Percentiles rank a stretch among this genome's conserved stretches.
These are phyloP conservation scores for Aspergillus viridinutans DNA, from an alignment of 2,329 filamentous ascomycete genomes.

Conservation along the genomic window DNA sequence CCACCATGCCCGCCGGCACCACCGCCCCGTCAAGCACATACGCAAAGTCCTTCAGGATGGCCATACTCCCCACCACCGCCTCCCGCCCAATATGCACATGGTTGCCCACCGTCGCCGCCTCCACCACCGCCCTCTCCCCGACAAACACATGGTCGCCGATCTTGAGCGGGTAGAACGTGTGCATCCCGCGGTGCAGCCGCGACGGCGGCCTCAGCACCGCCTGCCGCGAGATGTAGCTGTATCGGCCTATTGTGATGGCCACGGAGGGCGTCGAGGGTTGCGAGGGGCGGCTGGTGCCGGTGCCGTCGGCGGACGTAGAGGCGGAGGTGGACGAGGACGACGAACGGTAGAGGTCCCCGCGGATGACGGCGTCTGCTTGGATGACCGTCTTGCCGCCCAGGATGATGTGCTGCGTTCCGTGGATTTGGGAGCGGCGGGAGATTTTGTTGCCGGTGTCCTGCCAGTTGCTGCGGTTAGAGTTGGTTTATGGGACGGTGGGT, in stretches of 20 bases:
- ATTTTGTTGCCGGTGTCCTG: constrained; percentile 99
- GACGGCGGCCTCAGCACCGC: constrained; percentile 78
- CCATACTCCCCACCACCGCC: constrained; percentile 77
- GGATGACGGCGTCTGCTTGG: constrained; percentile 89
- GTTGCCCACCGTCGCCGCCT: constrained; percentile 76
- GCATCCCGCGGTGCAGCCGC: constrained; percentile 68
- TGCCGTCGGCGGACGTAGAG: constrained; percentile 28
- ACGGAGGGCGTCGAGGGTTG: constrained; percentile 31
- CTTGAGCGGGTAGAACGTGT: constrained; percentile 72
- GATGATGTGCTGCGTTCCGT: constrained; percentile 96
- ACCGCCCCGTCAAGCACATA: constrained; percentile 80
- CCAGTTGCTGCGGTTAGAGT: constrained; percentile 1
- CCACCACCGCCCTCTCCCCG: constrained; percentile 68
- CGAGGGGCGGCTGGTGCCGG: constrained; percentile 32
- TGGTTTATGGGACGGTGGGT: constrained; percentile 5
- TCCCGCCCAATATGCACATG: constrained; percentile 81
- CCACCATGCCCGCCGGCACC: constrained; percentile 81
- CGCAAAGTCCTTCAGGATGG: constrained; percentile 90
- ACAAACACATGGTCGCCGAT: constrained; percentile 95
- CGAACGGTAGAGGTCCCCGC: constrained; percentile 73
- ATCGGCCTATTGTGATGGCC: constrained; percentile 81
- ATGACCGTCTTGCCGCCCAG: constrained; percentile 95
- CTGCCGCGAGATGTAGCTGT: constrained; percentile 79
- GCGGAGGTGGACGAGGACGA: constrained; percentile 23
- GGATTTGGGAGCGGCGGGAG: constrained; percentile 82